A percentile compares a stretch with the other conserved stretches of the same genome.
phyloP scores from a whole-genome alignment of 331 rosid species.

The Acacia concinna region DNA sequence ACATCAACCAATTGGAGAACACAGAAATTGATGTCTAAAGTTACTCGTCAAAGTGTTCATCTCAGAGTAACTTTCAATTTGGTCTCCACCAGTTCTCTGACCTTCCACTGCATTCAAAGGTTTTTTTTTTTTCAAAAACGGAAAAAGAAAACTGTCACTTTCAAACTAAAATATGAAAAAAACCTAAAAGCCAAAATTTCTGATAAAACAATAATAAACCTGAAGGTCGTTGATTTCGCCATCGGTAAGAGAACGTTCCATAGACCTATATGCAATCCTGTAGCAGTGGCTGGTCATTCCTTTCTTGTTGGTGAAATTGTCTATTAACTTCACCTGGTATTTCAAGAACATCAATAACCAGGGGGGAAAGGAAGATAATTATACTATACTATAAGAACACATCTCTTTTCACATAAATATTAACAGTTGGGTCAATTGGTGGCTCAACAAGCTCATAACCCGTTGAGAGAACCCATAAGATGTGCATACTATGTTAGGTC shows the following conservation, averaged over 20 bases:
- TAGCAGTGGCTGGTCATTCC: constrained; percentile 97
- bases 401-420: neutral
- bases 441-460: neutral
- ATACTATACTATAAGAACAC: neutral
- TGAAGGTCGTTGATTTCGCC: constrained; percentile 88
- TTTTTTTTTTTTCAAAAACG: too few relatives aligned
- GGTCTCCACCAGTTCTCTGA: constrained; percentile 80
- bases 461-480: neutral
- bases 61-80: constrained; percentile 78
- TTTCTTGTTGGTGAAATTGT: constrained; percentile 93
- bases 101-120: constrained; percentile 64
- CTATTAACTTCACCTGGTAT: constrained; percentile 78
- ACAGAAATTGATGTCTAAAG: constrained; percentile 12
- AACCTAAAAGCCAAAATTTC: neutral
- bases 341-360: constrained; percentile 26
- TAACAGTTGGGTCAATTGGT: neutral
- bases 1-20: constrained; percentile 31
- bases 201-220: constrained; percentile 47
- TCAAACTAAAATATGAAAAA: constrained; percentile 18
- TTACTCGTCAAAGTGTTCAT: constrained; percentile 40
- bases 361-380: neutral
- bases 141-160: constrained; percentile 15
- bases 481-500: neutral
- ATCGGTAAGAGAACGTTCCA: constrained; percentile 95
- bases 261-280: constrained; percentile 85